Evolutionary conservation across 2,329 filamentous ascomycete species (phyloP).

Genomic region (Akanthomyces lecanii): DNA sequence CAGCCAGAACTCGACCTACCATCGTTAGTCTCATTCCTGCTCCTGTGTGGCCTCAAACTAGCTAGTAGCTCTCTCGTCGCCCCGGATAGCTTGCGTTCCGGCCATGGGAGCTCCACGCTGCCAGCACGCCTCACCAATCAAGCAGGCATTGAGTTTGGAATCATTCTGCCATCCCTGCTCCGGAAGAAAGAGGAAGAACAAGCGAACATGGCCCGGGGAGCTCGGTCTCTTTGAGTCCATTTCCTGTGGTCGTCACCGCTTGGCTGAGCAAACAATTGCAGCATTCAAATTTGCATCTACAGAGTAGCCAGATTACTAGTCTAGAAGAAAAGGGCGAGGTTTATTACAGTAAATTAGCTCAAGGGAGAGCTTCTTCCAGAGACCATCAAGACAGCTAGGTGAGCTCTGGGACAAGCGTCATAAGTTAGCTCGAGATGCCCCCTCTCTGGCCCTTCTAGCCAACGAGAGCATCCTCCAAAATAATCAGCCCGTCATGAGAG

Average conservation of each 20-base stretch:
- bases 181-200: background rate
- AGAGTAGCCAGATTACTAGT: no score
- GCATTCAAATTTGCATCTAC: no score
- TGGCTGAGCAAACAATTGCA: background rate
- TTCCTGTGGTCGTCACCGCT: background rate
- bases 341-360: no score
- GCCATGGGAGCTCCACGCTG: background rate
- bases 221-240: background rate
- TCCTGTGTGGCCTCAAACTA: background rate
- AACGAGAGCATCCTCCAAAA: background rate
- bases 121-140: background rate
- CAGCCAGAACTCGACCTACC: no score
- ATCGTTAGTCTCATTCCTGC: background rate
- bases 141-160: conserved; percentile 8
- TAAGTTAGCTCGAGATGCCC: background rate
- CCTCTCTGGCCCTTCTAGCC: background rate
- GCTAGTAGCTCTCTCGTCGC: background rate
- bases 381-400: background rate
- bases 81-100: conserved; percentile 11
- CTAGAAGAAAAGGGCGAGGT: no score
- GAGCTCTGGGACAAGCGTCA: background rate
- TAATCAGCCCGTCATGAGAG: conserved; percentile 11
- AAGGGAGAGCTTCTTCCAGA: background rate
- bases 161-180: background rate
- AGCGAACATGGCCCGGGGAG: background rate